phyloP scores from a whole-genome alignment of 2,329 filamentous ascomycete species.

The Amesomyces nigricolor region DNA sequence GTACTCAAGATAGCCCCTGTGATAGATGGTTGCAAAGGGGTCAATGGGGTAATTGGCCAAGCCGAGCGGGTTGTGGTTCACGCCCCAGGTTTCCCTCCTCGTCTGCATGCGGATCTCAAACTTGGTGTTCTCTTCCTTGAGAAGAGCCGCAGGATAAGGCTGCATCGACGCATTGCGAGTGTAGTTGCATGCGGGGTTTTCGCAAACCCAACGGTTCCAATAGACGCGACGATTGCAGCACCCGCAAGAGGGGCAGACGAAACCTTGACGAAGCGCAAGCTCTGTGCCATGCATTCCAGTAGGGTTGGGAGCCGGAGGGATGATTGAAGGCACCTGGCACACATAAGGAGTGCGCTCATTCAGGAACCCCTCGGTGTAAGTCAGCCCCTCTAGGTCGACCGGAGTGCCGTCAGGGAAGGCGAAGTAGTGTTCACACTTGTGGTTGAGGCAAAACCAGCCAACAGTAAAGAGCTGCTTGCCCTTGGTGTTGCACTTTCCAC shows the following conservation, averaged over 20 bases:
- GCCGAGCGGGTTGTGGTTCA: slow-evolving; percentile 5
- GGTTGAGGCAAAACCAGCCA: slow-evolving; percentile 30
- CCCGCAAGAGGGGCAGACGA: slow-evolving; percentile 60
- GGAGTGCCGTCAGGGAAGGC: slow-evolving; percentile 26
- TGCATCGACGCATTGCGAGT: slow-evolving; percentile 37
- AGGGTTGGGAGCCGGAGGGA: slow-evolving; percentile 34
- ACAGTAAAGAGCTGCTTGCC: slow-evolving; percentile 36
- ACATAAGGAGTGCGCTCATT: slow-evolving; percentile 43
- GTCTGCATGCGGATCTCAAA: slow-evolving; percentile 1
- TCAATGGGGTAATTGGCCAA: neutral
- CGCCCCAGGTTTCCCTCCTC: slow-evolving; percentile 18
- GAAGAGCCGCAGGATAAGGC: slow-evolving; percentile 2
- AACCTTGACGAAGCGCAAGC: slow-evolving; percentile 51
- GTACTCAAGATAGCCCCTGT: slow-evolving; percentile 7
- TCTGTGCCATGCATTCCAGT: slow-evolving; percentile 41
- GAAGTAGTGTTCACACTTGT: slow-evolving; percentile 49
- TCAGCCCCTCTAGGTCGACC: slow-evolving; percentile 31
- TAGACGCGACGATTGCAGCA: slow-evolving; percentile 55
- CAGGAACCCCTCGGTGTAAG: slow-evolving; percentile 55
- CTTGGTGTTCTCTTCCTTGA: slow-evolving; percentile 24
- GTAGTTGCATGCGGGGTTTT: slow-evolving; percentile 35
- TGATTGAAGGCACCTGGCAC: slow-evolving; percentile 32
- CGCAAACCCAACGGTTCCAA: slow-evolving; percentile 60
- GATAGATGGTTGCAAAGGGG: slow-evolving; percentile 14
- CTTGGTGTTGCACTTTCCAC: slow-evolving; percentile 35